Conservation (phyloP, 2,329 filamentous ascomycete genomes). For the Hypoxylon sp. region DNA sequence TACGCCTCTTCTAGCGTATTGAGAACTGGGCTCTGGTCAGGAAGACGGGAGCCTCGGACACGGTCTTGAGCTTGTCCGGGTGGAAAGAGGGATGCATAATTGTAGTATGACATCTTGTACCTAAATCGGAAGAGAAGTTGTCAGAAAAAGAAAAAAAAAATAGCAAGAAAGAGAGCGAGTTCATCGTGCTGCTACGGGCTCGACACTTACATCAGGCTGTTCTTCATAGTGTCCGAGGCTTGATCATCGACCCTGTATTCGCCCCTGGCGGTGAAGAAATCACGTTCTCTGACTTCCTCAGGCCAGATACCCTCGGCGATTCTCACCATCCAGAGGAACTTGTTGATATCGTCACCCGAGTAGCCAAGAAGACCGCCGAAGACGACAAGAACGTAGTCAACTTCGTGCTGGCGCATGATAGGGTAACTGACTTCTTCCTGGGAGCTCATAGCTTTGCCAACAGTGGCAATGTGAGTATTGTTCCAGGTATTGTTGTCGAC, state of each 20-base stretch:
- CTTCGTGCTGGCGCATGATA: conserved; percentile 98
- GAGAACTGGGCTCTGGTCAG: conserved; percentile 86
- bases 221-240: conserved; percentile 97
- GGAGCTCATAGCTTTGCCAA: conserved; percentile 98
- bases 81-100: conserved; percentile 92
- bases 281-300: conserved; percentile 97
- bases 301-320: conserved; percentile 99
- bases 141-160: too few relatives aligned
- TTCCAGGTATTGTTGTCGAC: conserved; percentile 99
- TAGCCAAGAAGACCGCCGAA: conserved; percentile 97
- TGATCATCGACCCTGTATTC: conserved; percentile 96
- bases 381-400: conserved; percentile 97
- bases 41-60: conserved; percentile 83
- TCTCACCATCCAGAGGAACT: conserved; percentile 99
- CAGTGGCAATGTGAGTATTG: conserved; percentile 99
- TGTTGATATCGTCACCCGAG: conserved; percentile 99
- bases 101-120: conserved; percentile 99
- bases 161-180: too few relatives aligned
- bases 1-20: conserved; percentile 96
- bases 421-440: conserved; percentile 98
- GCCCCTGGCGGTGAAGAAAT: conserved; percentile 93
- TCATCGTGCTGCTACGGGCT: background rate
- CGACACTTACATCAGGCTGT: conserved; percentile 91
- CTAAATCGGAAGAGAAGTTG: conserved; percentile 59
- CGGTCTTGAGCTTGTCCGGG: conserved; percentile 90